phyloP scores from a whole-genome alignment of 371 early-diverging fungal genomes.

The Quaeritorhiza haematococci region DNA sequence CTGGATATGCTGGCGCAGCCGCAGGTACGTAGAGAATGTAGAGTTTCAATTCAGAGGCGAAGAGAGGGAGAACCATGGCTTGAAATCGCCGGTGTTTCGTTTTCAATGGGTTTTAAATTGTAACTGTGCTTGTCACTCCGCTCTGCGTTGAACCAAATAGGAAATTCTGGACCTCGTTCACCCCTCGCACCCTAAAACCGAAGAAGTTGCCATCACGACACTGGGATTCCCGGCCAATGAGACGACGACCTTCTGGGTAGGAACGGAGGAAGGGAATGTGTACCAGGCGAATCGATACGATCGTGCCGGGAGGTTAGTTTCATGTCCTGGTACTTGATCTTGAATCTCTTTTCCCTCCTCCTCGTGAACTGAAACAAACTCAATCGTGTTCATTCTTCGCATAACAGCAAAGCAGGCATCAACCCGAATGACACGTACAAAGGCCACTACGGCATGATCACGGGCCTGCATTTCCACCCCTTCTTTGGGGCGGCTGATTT shows the following conservation, averaged over 20 bases:
- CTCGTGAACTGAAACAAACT: neutral
- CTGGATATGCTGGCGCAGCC: conserved; percentile 95
- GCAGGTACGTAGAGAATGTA: conserved; percentile 39
- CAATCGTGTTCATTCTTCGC: neutral
- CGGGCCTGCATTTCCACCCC: conserved; percentile 91
- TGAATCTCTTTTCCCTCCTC: neutral
- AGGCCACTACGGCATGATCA: conserved; percentile 86
- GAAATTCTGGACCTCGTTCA: conserved; percentile 77
- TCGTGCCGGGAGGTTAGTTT: conserved; percentile 65
- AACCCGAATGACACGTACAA: conserved; percentile 75
- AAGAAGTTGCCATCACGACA: conserved; percentile 87
- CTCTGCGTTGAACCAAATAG: too few species aligned
- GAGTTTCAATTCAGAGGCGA: neutral
- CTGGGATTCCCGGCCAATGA: conserved; percentile 89
- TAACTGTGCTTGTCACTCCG: neutral
- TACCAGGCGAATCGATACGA: conserved; percentile 92
- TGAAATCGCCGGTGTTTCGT: neutral
- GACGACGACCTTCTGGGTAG: conserved; percentile 88
- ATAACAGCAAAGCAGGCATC: conserved; percentile 84
- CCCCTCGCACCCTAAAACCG: conserved; percentile 71
- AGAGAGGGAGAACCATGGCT: too few species aligned
- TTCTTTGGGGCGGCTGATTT: conserved; percentile 72
- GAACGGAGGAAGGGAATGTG: conserved; percentile 89
- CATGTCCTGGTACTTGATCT: too few species aligned
- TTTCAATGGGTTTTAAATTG: neutral